Percentiles rank a stretch among this genome's conserved stretches.
phyloP scores from a whole-genome alignment of 257 asterid genomes.

The Fraxinus cuspidata region DNA sequence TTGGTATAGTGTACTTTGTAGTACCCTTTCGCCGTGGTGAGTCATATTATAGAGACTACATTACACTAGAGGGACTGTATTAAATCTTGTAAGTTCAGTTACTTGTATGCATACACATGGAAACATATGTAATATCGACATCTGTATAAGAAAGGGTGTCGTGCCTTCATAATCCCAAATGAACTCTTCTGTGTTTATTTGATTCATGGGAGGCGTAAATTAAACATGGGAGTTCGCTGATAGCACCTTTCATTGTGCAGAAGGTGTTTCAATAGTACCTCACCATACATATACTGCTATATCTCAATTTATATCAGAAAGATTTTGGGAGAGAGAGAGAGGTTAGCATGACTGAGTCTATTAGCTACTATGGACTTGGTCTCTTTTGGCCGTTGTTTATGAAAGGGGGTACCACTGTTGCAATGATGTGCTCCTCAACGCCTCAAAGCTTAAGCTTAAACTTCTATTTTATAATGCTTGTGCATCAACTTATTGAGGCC shows the following conservation, averaged over 20 bases:
- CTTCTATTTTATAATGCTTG: too few species aligned
- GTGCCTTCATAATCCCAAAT: conserved; percentile 37
- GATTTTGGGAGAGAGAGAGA: not conserved
- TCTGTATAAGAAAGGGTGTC: not conserved
- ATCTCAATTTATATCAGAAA: conserved; percentile 2
- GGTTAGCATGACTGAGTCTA: not conserved
- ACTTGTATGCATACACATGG: not conserved
- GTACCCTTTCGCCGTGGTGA: not conserved
- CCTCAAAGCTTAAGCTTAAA: too few species aligned
- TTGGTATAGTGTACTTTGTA: not conserved
- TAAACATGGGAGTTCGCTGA: conserved; percentile 47
- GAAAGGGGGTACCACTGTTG: not conserved
- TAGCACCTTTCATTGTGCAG: conserved; percentile 39
- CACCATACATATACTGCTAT: conserved; percentile 26
- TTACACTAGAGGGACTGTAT: not conserved
- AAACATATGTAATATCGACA: not conserved
- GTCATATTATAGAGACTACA: not conserved
- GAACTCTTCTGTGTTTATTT: conserved; percentile 41
- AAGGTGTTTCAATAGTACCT: conserved; percentile 55
- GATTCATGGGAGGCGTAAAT: conserved; percentile 61
- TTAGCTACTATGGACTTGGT: not conserved
- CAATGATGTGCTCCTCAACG: not conserved
- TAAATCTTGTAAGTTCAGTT: not conserved
- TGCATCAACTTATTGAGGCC: too few species aligned
- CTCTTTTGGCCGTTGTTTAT: conserved; percentile 12